Evolutionary conservation across 345 rosid genomes (phyloP), one percentile per base, ranked within the genome.

Genomic region (Draba incana): DNA sequence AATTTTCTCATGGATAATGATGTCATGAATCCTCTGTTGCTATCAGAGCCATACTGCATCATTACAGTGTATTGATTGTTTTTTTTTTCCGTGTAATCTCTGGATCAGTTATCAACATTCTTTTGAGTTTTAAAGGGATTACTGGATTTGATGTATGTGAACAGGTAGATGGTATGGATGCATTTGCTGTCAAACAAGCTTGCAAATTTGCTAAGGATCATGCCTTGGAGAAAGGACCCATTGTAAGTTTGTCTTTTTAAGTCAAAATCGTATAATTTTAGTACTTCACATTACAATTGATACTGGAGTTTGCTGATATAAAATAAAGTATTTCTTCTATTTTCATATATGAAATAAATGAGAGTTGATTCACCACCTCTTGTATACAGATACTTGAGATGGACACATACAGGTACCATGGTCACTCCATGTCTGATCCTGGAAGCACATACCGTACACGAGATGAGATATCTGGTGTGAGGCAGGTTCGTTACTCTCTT

Each of bases 341-440:
- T 66, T 5, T 15, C 10, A 48, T 33, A 48, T 33, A 31, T n/a
- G 24, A 58, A 20, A 50, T 41, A 25, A 14, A 13, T 54, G 33
- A 51, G 10, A 57, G 42, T 27, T 53, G 28, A 54, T 67, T 35
- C 16, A 12, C 37, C 48, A 16, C 39, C 68, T 73, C 49, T 57
- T 71, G 42, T 64, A 48, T 78, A 78, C 84, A 91, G 98, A 86
- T 92, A 68, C 99, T 94, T 72, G 99, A 94, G 80, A 94, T 92
- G 97, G 99, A 94, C 84, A 94, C 99, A 42, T 94, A 94, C 75
- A 88, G 97, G 79, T 94, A 94, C 80, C 99, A 89, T 24, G 98
- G 99, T 69, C 98, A 94, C 83, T 94, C 97, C 25, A 94, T 94
- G 99, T 94, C 99, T 73, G 99, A 94, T 76, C 98, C 96, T 39